Evolutionary conservation across 192 early-diverging fungal genomes (phyloP).

Genomic region (Backusella macrospora): DNA sequence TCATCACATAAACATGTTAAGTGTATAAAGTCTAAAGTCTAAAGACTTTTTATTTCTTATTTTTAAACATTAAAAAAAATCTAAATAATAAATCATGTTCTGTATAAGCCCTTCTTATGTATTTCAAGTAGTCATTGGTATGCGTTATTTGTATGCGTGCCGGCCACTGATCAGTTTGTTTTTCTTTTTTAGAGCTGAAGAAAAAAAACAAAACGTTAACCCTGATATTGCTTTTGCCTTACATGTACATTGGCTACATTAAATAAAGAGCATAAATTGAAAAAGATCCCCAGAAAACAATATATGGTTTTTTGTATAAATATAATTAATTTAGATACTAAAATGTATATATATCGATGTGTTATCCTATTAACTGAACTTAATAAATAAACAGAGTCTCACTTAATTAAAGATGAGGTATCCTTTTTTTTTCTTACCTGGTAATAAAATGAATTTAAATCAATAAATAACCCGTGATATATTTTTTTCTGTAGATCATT

Average conservation of each 20-base stretch:
- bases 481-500: not conserved
- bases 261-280: too few species aligned
- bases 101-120: not conserved
- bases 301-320: too few species aligned
- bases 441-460: not conserved
- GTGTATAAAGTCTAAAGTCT: too few species aligned
- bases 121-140: not conserved
- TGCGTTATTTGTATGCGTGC: not conserved
- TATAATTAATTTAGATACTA: too few species aligned
- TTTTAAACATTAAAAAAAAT: too few species aligned
- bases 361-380: too few species aligned
- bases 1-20: too few species aligned
- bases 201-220: not conserved
- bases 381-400: not conserved
- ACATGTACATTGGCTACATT: too few species aligned
- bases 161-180: not conserved
- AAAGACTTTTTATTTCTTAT: too few species aligned
- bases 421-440: not conserved
- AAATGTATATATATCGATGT: too few species aligned
- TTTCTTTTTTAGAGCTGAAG: not conserved
- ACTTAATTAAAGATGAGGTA: not conserved
- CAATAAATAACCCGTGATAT: constrained; percentile 9
- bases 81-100: too few species aligned
- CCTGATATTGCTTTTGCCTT: not conserved
- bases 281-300: too few species aligned